A percentile compares a stretch with the other conserved stretches of the same genome.
These are phyloP conservation scores for Cryptococcus sp. DNA, from an alignment of 1,284 basidiomycete genomes.

Conservation along the genomic window DNA sequence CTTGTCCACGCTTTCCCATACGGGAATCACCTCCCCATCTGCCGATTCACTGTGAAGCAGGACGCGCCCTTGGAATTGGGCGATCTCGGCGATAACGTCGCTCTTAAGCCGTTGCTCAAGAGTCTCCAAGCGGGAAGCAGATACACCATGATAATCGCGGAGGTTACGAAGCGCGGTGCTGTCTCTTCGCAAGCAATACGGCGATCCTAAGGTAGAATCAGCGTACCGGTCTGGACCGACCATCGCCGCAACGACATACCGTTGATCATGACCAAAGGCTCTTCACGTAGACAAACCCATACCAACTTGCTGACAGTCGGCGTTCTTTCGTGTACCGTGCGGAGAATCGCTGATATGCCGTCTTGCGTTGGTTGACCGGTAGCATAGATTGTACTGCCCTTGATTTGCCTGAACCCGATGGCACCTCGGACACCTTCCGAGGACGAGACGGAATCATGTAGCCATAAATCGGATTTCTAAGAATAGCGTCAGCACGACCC, in stretches of 20 bases:
- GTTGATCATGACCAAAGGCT: constrained; percentile 87
- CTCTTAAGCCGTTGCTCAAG: constrained; percentile 88
- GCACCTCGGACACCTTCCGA: constrained; percentile 78
- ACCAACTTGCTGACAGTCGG: constrained; percentile 67
- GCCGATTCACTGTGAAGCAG: constrained; percentile 87
- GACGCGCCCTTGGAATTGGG: constrained; percentile 76
- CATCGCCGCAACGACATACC: constrained; percentile 29
- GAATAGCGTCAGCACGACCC: neutral
- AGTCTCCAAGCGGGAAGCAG: constrained; percentile 78
- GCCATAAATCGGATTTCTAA: constrained; percentile 86
- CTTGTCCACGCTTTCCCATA: constrained; percentile 90
- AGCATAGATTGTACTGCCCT: constrained; percentile 81
- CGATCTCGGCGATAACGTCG: constrained; percentile 83
- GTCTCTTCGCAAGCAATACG: constrained; percentile 62
- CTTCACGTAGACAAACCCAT: constrained; percentile 92
- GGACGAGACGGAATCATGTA: constrained; percentile 65
- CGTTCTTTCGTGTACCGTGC: constrained; percentile 65
- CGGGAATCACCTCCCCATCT: constrained; percentile 85
- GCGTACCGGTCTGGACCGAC: constrained; percentile 3
- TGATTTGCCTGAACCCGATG: constrained; percentile 89
- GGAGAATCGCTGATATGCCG: constrained; percentile 82
- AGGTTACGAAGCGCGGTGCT: constrained; percentile 80
- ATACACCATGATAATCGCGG: constrained; percentile 90
- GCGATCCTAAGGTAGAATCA: constrained; percentile 34
- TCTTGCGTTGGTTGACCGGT: constrained; percentile 84